Conservation (phyloP, 306 rosid genomes). For the Prunus davidiana region DNA sequence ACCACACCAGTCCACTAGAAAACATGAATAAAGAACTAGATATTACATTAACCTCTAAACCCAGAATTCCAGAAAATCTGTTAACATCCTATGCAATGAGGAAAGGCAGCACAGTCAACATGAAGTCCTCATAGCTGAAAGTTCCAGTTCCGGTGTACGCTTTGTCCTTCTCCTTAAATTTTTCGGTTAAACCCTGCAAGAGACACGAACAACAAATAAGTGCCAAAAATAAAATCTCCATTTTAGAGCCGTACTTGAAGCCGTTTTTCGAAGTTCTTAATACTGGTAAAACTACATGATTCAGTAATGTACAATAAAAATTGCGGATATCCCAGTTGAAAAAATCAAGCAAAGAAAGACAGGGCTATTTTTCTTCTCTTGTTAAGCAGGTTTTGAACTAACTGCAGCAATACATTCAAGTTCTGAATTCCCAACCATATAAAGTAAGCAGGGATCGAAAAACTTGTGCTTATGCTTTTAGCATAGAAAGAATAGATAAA, state of each 20-base stretch:
- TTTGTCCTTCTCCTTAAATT: slow-evolving; percentile 89
- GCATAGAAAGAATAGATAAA: neutral
- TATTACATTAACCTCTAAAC: neutral
- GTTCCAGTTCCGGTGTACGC: slow-evolving; percentile 67
- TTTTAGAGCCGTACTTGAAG: neutral
- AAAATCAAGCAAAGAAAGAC: neutral
- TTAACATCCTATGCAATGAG: slow-evolving; percentile 52
- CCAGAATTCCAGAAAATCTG: neutral
- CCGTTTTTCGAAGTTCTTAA: neutral
- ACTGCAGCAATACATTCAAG: neutral
- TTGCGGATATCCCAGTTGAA: neutral
- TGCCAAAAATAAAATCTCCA: too few species aligned
- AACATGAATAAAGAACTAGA: neutral
- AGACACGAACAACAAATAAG: neutral
- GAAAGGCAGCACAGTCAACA: slow-evolving; percentile 94
- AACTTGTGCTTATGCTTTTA: neutral
- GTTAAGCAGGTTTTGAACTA: neutral
- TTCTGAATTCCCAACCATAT: neutral
- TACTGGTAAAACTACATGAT: neutral
- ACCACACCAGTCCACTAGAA: neutral
- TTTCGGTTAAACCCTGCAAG: slow-evolving; percentile 84
- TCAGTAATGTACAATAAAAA: neutral
- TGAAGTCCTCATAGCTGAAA: slow-evolving; percentile 78
- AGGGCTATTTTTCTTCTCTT: neutral
- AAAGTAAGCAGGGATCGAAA: neutral